Base-by-base conservation (phyloP, 305 asterid species). In the Fraxinus platypoda region DNA sequence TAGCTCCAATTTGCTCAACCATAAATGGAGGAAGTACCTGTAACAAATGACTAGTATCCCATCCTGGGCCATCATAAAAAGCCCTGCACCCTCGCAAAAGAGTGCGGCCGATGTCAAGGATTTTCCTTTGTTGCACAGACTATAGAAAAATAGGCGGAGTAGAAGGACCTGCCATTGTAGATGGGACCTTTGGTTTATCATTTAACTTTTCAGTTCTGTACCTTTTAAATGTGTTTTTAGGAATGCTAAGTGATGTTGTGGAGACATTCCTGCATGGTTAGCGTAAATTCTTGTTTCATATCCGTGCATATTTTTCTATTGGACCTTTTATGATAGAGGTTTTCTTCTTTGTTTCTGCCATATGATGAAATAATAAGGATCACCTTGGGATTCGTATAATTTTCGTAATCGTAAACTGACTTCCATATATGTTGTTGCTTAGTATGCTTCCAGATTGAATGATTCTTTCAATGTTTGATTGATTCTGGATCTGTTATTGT, bases 361-460 rank as follows among this genome's bases (percentile, higher is more conserved):
- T 23, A 21, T 81, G 82, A 77, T 77, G 74, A 76, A 71, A 80
- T 13, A 52, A 52, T n/a, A 52, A 52, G 64, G 64, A 52, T 52
- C 25, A 6, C 64, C 64, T n/a, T n/a, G 8, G 64, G 25, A 17
- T 52, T 52, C 25, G 57, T 84, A 76, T 62, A 8, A 28, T n/a
- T 21, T 35, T 38, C 43, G n/a, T 59, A 19, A 70, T 38, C 34
- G 11, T 59, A 12, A 25, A 13, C 2, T 6, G 68, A 80, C 6
- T 80, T 80, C 41, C 37, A 28, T 19, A 25, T 76, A n/a, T 38
- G 28, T 57, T 31, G 25, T 75, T 75, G 31, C 21, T 52, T 34
- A 59, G 78, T 52, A 66, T 33, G 23, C 64, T 52, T 17, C 19
- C 2, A 46, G 19, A 6, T 46, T 1, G 19, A 46, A 3, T 46